Evolutionary conservation across 1,139 yeast genomes (phyloP).

Genomic region (Lodderomyces beijingensis): DNA sequence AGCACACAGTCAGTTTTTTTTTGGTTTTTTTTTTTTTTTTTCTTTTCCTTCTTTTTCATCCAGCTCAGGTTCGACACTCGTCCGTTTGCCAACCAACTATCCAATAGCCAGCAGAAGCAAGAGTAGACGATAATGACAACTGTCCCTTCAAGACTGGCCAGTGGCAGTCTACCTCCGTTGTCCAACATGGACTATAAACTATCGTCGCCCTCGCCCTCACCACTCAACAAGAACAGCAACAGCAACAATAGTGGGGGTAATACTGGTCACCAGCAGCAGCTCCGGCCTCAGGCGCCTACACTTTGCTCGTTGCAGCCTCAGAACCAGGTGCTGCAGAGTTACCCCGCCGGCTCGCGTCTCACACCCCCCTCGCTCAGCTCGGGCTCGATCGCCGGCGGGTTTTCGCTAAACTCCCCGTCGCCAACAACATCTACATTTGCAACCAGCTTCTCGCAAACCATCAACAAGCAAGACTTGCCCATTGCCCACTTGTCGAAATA

Average conservation of each 20-base stretch:
- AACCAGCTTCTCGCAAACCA: slow-evolving; percentile 7
- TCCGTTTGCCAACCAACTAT: too few relatives aligned
- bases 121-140: too few relatives aligned
- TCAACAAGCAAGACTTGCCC: slow-evolving; percentile 5
- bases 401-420: slow-evolving; percentile 7
- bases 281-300: background rate
- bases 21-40: too few relatives aligned
- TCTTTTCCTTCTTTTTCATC: too few relatives aligned
- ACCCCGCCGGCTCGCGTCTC: background rate
- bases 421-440: slow-evolving; percentile 10
- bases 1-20: too few relatives aligned
- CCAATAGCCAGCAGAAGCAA: too few relatives aligned
- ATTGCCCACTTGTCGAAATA: slow-evolving; percentile 1
- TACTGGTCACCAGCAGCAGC: background rate
- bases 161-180: too few relatives aligned
- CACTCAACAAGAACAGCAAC: background rate
- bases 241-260: background rate
- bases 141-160: too few relatives aligned
- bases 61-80: too few relatives aligned
- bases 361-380: background rate
- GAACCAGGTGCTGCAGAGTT: too few relatives aligned
- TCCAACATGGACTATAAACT: too few relatives aligned
- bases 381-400: slow-evolving; percentile 3
- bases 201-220: background rate
- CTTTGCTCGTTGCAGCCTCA: too few relatives aligned